Evolutionary conservation across 768 basidiomycete species (phyloP).

Genomic region (Tremella yokohamensis): DNA sequence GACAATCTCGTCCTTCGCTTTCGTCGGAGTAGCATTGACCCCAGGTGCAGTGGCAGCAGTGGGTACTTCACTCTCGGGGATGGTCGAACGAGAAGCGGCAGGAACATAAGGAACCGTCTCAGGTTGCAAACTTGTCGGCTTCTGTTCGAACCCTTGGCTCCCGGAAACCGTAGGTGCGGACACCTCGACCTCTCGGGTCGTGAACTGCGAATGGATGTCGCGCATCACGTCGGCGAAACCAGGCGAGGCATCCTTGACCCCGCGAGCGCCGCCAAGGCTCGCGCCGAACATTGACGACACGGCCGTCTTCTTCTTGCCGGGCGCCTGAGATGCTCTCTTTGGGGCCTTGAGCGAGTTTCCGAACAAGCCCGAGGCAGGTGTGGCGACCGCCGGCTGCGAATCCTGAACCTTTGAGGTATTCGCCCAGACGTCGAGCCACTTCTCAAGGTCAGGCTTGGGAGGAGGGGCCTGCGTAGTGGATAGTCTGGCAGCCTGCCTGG

Average conservation of each 20-base stretch:
- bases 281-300: conserved; percentile 2
- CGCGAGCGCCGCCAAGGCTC: not conserved
- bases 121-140: conserved; percentile 37
- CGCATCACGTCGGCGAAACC: not conserved
- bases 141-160: not conserved
- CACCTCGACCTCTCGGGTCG: not conserved
- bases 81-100: conserved; percentile 47
- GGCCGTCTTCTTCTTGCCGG: not conserved
- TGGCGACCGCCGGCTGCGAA: not conserved
- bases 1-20: conserved; percentile 15
- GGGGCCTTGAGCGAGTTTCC: not conserved
- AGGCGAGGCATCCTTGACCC: not conserved
- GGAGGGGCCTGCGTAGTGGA: not conserved
- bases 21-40: not conserved
- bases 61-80: not conserved
- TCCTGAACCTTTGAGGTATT: not conserved
- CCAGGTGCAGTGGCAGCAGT: not conserved
- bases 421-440: not conserved
- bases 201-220: not conserved
- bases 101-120: conserved; percentile 78
- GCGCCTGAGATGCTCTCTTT: not conserved
- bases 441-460: conserved; percentile 4
- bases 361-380: not conserved
- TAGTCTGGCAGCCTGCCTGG: too few species aligned
- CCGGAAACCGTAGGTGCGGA: not conserved